Base-by-base conservation (phyloP, 208 protist species). In the Wallacemonas collosoma region DNA sequence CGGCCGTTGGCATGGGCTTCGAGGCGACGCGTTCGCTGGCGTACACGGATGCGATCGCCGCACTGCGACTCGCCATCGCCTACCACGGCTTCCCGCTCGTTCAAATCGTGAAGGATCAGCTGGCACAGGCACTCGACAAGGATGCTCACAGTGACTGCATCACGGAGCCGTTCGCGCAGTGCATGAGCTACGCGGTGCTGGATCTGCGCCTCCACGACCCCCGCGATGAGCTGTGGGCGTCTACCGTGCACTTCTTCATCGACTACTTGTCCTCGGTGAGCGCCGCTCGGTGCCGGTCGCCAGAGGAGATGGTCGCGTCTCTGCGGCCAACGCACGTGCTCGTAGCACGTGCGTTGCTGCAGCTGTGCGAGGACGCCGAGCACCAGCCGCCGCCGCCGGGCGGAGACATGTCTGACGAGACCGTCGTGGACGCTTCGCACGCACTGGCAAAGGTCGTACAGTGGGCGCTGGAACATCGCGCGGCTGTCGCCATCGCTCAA, bases 121-220 rank as follows among this genome's bases (percentile, higher is more conserved):
- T 69, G 56, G 26, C 36, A 36, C 40, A 63, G 73, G 77, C 14
- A 3, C 38, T 62, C 47, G 63, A 41, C 26, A 26, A 15, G 39
- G 11, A 48, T 12, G 17, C 14, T 39, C 40, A 39, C 50, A 62
- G 53, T 36, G 60, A 47, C 47, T 4, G 36, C 39, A 61, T 73
- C 35, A 38, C 72, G 67, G 81, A 91, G 54, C 64, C 73, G 12
- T 94, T 90, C 72, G 89, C 85, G 11, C 75, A 86, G 55, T 74
- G 89, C 5, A 75, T 92, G 41, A 92, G 89, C 54, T 78, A 87
- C 26, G 89, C 87, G 2, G 89, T 94, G 63, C 70, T 90, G 63
- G 89, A 94, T 64, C 58, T 86, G 14, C 41, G 75, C 26, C 77
- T 91, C 38, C 73, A 75, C 53, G 85, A 90, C 56, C 47, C 81